Conservation (phyloP, 2,329 filamentous ascomycete genomes). For the Gaeumannomyces sp. region DNA sequence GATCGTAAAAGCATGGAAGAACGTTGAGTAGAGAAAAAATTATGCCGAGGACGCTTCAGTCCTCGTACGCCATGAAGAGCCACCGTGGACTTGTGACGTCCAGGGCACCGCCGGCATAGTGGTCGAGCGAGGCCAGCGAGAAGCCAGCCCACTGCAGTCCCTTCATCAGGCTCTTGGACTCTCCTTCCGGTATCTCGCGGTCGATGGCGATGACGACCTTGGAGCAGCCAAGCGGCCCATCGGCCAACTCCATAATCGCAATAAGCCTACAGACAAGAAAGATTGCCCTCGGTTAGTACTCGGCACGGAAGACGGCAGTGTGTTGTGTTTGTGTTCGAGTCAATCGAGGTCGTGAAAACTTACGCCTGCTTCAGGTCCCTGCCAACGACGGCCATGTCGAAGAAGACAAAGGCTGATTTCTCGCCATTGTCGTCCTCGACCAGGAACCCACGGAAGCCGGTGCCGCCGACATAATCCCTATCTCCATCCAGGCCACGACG, state of each 20-base stretch:
- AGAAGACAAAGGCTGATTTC: constrained; percentile 81
- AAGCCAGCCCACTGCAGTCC: constrained; percentile 94
- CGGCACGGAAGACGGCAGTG: constrained; percentile 3
- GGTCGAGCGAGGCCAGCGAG: constrained; percentile 71
- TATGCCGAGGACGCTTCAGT: constrained; percentile 40
- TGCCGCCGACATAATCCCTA: constrained; percentile 79
- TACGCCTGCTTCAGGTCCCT: constrained; percentile 84
- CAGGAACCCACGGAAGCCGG: constrained; percentile 81
- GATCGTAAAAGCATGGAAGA: background rate
- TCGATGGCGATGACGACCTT: constrained; percentile 78
- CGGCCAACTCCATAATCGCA: constrained; percentile 82
- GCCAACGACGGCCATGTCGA: constrained; percentile 63
- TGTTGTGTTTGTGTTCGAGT: no score
- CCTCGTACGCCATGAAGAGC: constrained; percentile 85
- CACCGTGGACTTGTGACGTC: constrained; percentile 70
- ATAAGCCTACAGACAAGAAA: constrained; percentile 57
- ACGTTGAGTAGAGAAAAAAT: background rate
- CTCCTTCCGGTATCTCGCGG: constrained; percentile 56
- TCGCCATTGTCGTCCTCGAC: constrained; percentile 52
- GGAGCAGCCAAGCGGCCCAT: constrained; percentile 67
- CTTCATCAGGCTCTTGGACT: constrained; percentile 64
- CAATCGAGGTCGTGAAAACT: constrained; percentile 28
- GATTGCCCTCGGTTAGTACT: constrained; percentile 12
- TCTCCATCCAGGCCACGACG: constrained; percentile 63
- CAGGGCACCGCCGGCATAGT: constrained; percentile 55